Conservation (phyloP, 75 land plant species). For the Pinus tabuliformis region DNA sequence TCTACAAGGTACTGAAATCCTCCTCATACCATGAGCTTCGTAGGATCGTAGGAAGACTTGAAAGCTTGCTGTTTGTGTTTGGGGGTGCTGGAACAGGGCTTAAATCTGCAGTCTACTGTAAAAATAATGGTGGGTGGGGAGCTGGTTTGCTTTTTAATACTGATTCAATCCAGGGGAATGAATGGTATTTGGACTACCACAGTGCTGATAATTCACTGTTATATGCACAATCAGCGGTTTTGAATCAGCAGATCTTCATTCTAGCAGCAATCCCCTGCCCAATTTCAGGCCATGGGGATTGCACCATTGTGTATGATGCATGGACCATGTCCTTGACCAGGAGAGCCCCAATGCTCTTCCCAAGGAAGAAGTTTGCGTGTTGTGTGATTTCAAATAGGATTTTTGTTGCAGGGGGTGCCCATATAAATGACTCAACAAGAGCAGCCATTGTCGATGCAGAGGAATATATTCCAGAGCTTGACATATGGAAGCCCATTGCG, state of each 20-base stretch:
- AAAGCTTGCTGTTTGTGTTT: conserved; percentile 41
- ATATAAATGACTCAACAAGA: conserved; percentile 16
- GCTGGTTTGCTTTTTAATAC: conserved; percentile 26
- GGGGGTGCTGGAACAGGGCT: conserved; percentile 30
- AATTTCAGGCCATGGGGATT: conserved; percentile 21
- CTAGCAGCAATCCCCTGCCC: conserved; percentile 41
- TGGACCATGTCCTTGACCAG: conserved; percentile 55
- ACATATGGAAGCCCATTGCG: conserved; percentile 65
- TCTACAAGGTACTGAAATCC: conserved; percentile 28
- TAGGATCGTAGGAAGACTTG: conserved; percentile 20
- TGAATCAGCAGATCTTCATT: conserved; percentile 64
- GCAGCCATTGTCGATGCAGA: conserved; percentile 63
- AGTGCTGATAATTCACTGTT: conserved; percentile 28
- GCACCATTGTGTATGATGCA: conserved; percentile 56
- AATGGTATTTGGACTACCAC: conserved; percentile 13
- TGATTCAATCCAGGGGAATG: neutral
- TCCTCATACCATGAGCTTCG: conserved; percentile 35
- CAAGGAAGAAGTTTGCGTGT: conserved; percentile 84
- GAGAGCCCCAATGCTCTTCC: conserved; percentile 50
- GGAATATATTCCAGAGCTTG: conserved; percentile 68
- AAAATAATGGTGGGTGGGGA: conserved; percentile 29
- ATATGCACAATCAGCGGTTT: conserved; percentile 55
- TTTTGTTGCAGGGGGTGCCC: conserved; percentile 79
- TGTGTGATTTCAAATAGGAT: conserved; percentile 59
- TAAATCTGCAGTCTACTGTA: conserved; percentile 32